Evolutionary conservation across 768 basidiomycete species (phyloP), one percentile per base, ranked within the genome.

Genomic region (Gloeostereum incarnatum): DNA sequence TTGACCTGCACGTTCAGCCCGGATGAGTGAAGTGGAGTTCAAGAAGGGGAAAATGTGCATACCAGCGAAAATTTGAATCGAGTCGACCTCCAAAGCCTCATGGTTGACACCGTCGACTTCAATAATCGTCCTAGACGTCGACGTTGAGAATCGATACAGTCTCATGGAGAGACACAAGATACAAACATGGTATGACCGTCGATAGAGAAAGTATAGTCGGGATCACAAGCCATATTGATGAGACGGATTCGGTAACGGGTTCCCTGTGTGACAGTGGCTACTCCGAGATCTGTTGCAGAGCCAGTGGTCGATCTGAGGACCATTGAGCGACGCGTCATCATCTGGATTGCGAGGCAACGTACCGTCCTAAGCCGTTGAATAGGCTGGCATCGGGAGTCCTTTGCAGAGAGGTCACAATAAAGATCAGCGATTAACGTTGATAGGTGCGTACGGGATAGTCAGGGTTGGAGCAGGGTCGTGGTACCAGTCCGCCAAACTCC

Each of bases 401-500:
- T 41, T 7, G 29, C 33, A 45, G 36, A 39, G 4, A 16, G 3
- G 9, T 10, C 35, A 2, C 3, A 14, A 10, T 14, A 24, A 40
- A 23, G 9, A 10, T 22, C 6, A 13, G 36, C 36, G 6, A 29
- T 3, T 20, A 49, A 48, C 6, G 31, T 10, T 29, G 37, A 17
- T 2, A 37, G 22, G 14, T 14, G 37, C 41, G 2, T 31, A 42
- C 41, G 41, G 35, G 11, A 32, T 35, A 22, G 27, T 30, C 6
- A 31, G 23, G 17, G 36, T 33, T 19, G 14, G 16, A 31, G 43
- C 45, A 16, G 35, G 23, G 5, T 33, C 38, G 29, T 53, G 54
- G 39, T 46, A 72, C 69, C 69, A 72, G 39, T 70, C 71, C 5
- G 62, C 54, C 14, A 71, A 50, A 1, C 59, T 62, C 29, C 71